Evolutionary conservation across 1,284 basidiomycete species (phyloP).

Genomic region (Wolfiporia cocos): DNA sequence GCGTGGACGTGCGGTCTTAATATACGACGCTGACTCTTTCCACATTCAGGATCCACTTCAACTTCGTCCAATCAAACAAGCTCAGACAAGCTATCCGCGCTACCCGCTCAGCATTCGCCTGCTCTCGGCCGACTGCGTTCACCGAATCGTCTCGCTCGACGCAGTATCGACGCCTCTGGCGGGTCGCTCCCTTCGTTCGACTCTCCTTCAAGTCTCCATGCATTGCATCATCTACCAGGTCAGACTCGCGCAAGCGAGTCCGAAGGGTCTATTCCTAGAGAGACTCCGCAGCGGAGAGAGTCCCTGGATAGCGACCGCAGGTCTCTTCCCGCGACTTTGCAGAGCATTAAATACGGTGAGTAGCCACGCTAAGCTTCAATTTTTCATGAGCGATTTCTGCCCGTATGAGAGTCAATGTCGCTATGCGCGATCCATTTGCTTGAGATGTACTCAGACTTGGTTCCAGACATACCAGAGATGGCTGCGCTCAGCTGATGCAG

Average conservation of each 20-base stretch:
- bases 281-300: slow-evolving; percentile 30
- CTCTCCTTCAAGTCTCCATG: slow-evolving; percentile 16
- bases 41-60: slow-evolving; percentile 20
- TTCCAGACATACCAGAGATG: too few species aligned
- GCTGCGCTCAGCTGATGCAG: too few species aligned
- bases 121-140: slow-evolving; percentile 22
- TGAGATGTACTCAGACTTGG: too few species aligned
- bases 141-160: slow-evolving; percentile 15
- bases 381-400: too few species aligned
- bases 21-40: not conserved
- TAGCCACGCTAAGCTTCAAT: not conserved
- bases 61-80: slow-evolving; percentile 28
- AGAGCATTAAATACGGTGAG: slow-evolving; percentile 26
- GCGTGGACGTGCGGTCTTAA: not conserved
- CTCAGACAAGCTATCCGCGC: slow-evolving; percentile 34
- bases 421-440: too few species aligned
- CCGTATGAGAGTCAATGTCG: not conserved
- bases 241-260: slow-evolving; percentile 18
- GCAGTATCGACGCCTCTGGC: slow-evolving; percentile 21
- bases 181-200: slow-evolving; percentile 24
- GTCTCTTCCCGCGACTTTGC: slow-evolving; percentile 25
- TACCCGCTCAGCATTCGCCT: slow-evolving; percentile 28
- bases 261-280: slow-evolving; percentile 25
- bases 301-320: slow-evolving; percentile 35
- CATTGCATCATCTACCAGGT: slow-evolving; percentile 12